phyloP scores from a whole-genome alignment of 2,329 filamentous ascomycete genomes.

The Aspergillus pseudonomiae region DNA sequence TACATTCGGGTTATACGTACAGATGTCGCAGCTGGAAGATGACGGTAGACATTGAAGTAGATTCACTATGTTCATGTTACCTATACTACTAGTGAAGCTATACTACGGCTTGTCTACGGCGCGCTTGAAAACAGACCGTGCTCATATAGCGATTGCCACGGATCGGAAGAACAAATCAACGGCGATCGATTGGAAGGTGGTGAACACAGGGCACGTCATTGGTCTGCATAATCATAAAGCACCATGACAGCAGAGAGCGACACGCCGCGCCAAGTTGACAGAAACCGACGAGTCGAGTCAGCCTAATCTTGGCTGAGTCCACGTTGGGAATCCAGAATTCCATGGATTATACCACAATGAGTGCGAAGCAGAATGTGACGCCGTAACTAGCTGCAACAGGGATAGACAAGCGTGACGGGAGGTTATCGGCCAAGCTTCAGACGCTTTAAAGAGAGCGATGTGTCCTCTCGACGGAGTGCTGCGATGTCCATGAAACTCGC shows the following conservation, averaged over 20 bases:
- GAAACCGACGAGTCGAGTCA: neutral
- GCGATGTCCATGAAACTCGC: neutral
- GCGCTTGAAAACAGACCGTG: neutral
- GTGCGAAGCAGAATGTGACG: neutral
- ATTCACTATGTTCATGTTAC: neutral
- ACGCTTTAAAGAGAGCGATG: neutral
- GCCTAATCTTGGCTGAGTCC: neutral
- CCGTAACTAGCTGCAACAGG: neutral
- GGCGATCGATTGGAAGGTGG: neutral
- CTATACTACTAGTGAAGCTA: neutral
- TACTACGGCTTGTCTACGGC: neutral
- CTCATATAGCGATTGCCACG: neutral
- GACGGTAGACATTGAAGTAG: neutral
- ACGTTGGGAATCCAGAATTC: neutral
- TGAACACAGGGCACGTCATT: neutral
- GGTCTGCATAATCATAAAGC: neutral
- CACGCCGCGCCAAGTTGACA: neutral
- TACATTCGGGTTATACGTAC: neutral
- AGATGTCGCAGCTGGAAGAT: neutral
- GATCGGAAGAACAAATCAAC: neutral
- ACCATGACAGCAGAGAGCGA: neutral
- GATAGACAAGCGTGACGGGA: neutral
- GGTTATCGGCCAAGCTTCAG: neutral
- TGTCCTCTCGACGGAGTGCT: neutral
- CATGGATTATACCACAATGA: neutral